Conservation (phyloP, 345 rosid genomes). For the Eucalyptus erythrocorys region DNA sequence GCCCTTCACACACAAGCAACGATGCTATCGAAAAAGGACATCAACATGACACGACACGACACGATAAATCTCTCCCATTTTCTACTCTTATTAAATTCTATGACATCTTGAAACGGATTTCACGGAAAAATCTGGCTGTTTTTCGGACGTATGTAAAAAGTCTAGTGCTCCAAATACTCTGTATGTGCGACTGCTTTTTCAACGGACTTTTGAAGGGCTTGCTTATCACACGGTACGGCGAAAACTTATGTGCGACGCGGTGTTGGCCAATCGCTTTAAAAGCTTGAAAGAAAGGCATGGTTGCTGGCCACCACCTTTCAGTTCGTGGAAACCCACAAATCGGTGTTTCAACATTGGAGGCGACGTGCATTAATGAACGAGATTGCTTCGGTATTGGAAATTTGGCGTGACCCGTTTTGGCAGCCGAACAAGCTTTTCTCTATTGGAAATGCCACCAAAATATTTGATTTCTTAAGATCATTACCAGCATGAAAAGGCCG, state of each 20-base stretch:
- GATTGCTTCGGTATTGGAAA: background rate
- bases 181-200: background rate
- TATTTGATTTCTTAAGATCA: background rate
- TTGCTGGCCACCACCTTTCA: background rate
- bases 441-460: background rate
- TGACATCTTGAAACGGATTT: background rate
- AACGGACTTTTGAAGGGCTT: background rate
- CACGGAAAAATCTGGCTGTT: background rate
- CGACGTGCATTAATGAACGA: background rate
- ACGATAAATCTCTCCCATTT: background rate
- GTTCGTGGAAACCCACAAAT: background rate
- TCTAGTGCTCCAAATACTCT: background rate
- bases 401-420: background rate
- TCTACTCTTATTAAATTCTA: background rate
- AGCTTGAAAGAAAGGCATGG: background rate
- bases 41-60: background rate
- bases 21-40: fast-evolving
- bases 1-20: fast-evolving
- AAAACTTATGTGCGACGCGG: background rate
- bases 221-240: background rate
- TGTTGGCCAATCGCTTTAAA: background rate
- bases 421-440: background rate
- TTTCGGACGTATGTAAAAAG: background rate
- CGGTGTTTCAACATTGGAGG: background rate
- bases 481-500: background rate